These are phyloP conservation scores for Lablab purpureus DNA, from an alignment of 306 rosid species.

Conservation along the genomic window DNA sequence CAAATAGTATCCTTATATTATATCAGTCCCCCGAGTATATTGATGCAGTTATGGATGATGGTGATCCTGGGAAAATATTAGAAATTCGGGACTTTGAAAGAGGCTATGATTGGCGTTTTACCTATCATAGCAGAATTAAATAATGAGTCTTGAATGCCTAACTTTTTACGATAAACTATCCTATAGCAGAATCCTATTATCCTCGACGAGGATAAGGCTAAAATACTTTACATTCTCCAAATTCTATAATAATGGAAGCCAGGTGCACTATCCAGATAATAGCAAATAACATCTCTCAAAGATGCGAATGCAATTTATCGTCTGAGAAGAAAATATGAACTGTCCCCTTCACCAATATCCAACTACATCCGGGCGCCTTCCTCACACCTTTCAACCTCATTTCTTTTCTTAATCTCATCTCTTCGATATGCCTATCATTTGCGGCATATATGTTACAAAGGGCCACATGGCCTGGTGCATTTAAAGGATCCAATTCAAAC, in stretches of 20 bases:
- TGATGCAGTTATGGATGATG: too few species aligned
- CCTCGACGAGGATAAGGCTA: neutral
- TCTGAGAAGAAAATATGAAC: constrained; percentile 62
- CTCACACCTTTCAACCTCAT: constrained; percentile 75
- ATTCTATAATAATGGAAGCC: neutral
- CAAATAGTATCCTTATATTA: too few species aligned
- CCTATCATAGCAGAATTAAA: neutral
- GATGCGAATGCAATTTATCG: constrained; percentile 51
- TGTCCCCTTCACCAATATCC: constrained; percentile 66
- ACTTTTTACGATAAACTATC: neutral
- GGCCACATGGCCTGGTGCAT: constrained; percentile 71
- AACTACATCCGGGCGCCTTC: constrained; percentile 83
- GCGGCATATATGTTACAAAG: constrained; percentile 75
- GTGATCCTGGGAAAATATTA: too few species aligned
- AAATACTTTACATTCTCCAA: neutral
- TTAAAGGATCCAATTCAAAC: constrained; percentile 70
- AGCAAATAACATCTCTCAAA: constrained; percentile 34
- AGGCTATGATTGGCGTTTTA: neutral
- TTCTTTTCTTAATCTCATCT: constrained; percentile 63
- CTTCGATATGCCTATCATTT: constrained; percentile 59
- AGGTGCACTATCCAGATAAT: neutral
- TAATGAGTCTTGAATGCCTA: neutral
- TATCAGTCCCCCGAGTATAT: neutral
- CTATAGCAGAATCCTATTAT: neutral
- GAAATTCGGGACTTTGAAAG: too few species aligned